phyloP scores from a whole-genome alignment of 2,329 filamentous ascomycete species.

The Clonostachys byssicola region DNA sequence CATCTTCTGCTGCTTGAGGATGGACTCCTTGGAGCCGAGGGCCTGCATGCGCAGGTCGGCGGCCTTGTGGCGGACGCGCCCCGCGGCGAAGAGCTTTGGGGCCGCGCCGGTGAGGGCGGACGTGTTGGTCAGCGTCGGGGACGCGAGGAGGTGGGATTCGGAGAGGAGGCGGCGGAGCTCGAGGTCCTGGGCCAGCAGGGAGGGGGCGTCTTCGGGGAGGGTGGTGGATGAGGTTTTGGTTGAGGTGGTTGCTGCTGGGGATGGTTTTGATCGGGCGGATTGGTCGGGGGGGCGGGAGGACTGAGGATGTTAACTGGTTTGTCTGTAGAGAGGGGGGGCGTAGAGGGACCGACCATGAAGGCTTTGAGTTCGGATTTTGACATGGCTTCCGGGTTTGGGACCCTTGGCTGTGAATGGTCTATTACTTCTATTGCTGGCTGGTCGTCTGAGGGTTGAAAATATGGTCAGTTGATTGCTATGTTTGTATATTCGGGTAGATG shows the following conservation, averaged over 20 bases:
- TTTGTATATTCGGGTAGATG: constrained; percentile 5
- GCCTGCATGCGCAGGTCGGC: constrained; percentile 79
- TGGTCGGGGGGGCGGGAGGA: constrained; percentile 46
- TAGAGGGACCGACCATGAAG: constrained; percentile 58
- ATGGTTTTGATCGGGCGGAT: constrained; percentile 10
- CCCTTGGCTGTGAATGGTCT: constrained; percentile 45
- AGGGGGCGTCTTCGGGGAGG: constrained; percentile 52
- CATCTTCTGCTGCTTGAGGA: constrained; percentile 81
- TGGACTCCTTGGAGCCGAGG: constrained; percentile 71
- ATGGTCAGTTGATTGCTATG: too few species aligned
- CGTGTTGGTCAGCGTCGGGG: constrained; percentile 31
- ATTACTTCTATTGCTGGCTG: constrained; percentile 50
- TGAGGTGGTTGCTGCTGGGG: constrained; percentile 11
- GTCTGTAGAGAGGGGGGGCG: neutral
- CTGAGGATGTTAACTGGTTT: constrained; percentile 11
- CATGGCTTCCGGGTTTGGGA: constrained; percentile 36
- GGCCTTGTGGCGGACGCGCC: constrained; percentile 74
- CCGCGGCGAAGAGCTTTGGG: constrained; percentile 44
- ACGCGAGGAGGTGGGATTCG: constrained; percentile 79
- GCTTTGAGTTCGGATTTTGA: constrained; percentile 69
- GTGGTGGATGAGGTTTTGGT: constrained; percentile 17
- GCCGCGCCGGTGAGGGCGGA: constrained; percentile 5
- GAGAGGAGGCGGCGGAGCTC: constrained; percentile 85
- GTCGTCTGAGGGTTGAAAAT: neutral
- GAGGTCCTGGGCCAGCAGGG: constrained; percentile 85